A percentile compares a stretch with the other conserved stretches of the same genome.
Evolutionary conservation across 208 protist genomes (phyloP).

Genomic region (Acanthamoeba lenticulata): DNA sequence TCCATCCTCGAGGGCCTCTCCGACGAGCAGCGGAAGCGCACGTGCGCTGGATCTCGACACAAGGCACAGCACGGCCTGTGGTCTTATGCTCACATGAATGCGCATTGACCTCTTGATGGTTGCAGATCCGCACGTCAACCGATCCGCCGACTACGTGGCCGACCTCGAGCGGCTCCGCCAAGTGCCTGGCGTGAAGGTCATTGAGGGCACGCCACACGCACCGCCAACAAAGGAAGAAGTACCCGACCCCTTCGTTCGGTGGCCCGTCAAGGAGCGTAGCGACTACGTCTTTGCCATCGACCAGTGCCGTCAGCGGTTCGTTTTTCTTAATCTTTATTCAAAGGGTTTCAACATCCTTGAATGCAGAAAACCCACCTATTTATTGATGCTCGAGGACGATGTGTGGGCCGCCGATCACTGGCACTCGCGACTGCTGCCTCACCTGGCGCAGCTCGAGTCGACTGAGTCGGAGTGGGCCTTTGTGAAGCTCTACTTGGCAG

Average conservation of each 20-base stretch:
- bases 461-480: not conserved
- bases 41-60: no score
- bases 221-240: not conserved
- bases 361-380: not conserved
- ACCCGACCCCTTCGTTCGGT: not conserved
- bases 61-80: not conserved
- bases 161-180: not conserved
- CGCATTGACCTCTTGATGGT: no score
- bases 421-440: not conserved
- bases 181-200: not conserved
- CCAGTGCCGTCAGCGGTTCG: not conserved
- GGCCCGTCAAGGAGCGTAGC: not conserved
- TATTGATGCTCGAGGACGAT: slow-evolving; percentile 21
- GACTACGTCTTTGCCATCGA: slow-evolving; percentile 4
- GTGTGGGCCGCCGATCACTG: not conserved
- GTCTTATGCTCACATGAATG: no score
- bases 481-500: slow-evolving; percentile 21
- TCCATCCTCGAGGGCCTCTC: not conserved
- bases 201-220: not conserved
- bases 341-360: not conserved
- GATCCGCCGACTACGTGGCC: not conserved
- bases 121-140: not conserved
- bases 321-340: not conserved
- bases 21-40: not conserved
- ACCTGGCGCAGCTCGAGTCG: not conserved